These are phyloP conservation scores for Exophiala oligosperma DNA, from an alignment of 2,329 filamentous ascomycete species.

Conservation along the genomic window DNA sequence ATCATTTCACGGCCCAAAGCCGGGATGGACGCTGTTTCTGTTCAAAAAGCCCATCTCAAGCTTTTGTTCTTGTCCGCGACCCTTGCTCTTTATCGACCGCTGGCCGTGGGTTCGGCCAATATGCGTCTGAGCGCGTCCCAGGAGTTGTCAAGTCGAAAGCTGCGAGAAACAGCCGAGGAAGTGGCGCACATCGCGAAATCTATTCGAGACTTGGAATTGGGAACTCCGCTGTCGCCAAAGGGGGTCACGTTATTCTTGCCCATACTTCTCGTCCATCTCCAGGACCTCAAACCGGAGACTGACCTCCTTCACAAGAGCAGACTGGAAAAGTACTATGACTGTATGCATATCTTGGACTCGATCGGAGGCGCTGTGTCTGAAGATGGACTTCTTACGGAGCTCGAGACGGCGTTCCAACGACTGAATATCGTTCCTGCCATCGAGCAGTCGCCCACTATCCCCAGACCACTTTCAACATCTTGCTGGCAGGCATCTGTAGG, in stretches of 20 bases:
- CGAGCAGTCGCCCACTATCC: background rate
- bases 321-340: conserved; percentile 11
- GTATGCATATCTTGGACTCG: conserved; percentile 9
- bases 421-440: conserved; percentile 10
- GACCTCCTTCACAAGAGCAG: conserved; percentile 2
- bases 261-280: conserved; percentile 88
- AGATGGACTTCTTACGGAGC: conserved; percentile 1
- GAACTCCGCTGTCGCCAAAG: conserved; percentile 78
- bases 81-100: conserved; percentile 87
- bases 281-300: conserved; percentile 66
- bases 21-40: background rate
- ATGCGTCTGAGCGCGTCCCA: conserved; percentile 55
- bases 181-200: conserved; percentile 78
- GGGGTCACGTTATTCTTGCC: conserved; percentile 88
- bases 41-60: conserved; percentile 78
- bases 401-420: conserved; percentile 6
- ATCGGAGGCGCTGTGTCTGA: conserved; percentile 4
- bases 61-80: conserved; percentile 93
- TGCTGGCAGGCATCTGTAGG: background rate
- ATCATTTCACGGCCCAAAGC: background rate
- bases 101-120: conserved; percentile 62
- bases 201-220: conserved; percentile 69
- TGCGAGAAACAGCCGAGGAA: conserved; percentile 78
- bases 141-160: conserved; percentile 77
- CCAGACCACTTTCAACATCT: background rate